phyloP scores from a whole-genome alignment of 2,329 filamentous ascomycete species.

The Dothiorella sarmentorum region DNA sequence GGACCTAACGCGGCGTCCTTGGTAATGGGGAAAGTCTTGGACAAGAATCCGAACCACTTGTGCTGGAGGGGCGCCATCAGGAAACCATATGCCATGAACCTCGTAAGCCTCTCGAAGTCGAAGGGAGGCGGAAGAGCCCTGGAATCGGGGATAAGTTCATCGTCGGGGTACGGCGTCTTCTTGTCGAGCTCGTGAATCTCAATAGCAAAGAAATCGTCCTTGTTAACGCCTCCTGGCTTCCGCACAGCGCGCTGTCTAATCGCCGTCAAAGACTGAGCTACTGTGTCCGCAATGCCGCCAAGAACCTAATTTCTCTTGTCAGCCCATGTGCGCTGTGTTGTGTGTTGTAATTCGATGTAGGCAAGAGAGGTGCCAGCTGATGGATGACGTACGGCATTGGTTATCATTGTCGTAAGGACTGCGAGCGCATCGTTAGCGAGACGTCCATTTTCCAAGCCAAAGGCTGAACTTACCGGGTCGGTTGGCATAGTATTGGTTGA shows the following conservation, averaged over 20 bases:
- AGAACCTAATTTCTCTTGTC: conserved; percentile 57
- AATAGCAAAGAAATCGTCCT: conserved; percentile 73
- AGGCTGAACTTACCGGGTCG: conserved; percentile 64
- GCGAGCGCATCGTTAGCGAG: conserved; percentile 18
- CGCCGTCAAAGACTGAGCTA: conserved; percentile 87
- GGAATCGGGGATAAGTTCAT: conserved; percentile 63
- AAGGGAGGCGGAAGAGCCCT: conserved; percentile 72
- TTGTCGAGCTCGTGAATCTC: conserved; percentile 85
- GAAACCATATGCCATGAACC: conserved; percentile 98
- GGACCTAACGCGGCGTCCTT: conserved; percentile 71
- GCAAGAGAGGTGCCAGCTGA: conserved; percentile 16
- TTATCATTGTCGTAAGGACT: conserved; percentile 99
- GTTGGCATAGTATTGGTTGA: conserved; percentile 91
- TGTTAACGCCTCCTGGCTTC: conserved; percentile 58
- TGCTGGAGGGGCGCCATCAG: conserved; percentile 94
- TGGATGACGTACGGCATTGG: conserved; percentile 69
- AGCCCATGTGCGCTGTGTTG: not conserved
- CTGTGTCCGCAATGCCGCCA: conserved; percentile 92
- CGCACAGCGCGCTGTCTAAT: conserved; percentile 65
- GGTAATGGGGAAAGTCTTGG: conserved; percentile 76
- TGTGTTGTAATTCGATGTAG: not conserved
- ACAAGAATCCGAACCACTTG: conserved; percentile 90
- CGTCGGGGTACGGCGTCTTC: conserved; percentile 65
- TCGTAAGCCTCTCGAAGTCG: conserved; percentile 88
- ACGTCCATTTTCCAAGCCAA: not conserved